Evolutionary conservation across 345 rosid genomes (phyloP).

Genomic region (Eucalyptus leucophloia): DNA sequence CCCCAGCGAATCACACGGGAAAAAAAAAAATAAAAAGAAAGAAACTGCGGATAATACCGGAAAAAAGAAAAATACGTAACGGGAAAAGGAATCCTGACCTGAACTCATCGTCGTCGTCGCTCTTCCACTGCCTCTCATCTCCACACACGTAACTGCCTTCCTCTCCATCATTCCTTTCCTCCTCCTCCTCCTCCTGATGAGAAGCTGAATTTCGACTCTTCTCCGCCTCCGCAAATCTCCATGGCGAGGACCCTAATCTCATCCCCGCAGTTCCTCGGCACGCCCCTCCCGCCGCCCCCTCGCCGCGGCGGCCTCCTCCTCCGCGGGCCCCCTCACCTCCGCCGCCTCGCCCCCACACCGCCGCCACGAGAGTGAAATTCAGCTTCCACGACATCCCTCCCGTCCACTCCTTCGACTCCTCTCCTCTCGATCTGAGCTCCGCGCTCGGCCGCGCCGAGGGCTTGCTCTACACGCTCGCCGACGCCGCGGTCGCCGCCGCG

Average conservation of each 20-base stretch:
- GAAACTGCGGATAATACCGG: neutral
- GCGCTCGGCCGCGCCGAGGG: conserved; percentile 51
- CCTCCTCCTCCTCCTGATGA: neutral
- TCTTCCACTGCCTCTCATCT: neutral
- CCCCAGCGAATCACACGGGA: neutral
- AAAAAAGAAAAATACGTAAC: neutral
- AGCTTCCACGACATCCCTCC: conserved; percentile 78
- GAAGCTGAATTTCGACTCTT: neutral
- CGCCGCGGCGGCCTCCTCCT: conserved; percentile 16
- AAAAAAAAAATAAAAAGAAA: too few relatives aligned
- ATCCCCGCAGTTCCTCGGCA: conserved; percentile 61
- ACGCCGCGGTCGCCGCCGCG: conserved; percentile 49
- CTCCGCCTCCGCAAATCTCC: neutral
- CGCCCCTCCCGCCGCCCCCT: conserved; percentile 27
- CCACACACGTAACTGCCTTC: neutral
- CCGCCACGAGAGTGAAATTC: conserved; percentile 39
- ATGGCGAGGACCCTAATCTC: conserved; percentile 82
- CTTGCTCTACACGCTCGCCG: conserved; percentile 72
- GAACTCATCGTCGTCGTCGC: neutral
- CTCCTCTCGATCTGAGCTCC: conserved; percentile 29
- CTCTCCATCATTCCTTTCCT: neutral
- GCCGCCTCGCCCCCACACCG: conserved; percentile 14
- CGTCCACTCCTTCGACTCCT: conserved; percentile 29
- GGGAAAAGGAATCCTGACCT: neutral
- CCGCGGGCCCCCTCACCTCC: conserved; percentile 25